Base-by-base conservation (phyloP, 2,329 filamentous ascomycete genomes). In the Arthrobotrys conoides region DNA sequence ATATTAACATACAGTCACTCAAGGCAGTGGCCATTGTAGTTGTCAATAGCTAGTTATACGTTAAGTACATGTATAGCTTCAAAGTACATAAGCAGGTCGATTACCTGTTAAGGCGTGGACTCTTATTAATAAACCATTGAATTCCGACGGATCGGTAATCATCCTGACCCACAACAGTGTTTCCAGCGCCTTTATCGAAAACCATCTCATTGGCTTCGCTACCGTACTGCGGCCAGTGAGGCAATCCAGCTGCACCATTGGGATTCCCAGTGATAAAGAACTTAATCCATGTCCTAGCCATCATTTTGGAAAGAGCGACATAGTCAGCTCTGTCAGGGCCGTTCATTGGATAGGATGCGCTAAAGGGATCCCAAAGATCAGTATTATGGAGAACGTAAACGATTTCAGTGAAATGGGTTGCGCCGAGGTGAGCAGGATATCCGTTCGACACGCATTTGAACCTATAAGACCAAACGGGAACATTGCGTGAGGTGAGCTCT, bases 391-490 rank as follows among this genome's bases (percentile, higher is more conserved):
- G 84, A 48, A 83, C 79, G 18, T 85, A 83, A 5, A 84, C 82
- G 0, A 85, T 85, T 49, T 83, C 84, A 14, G 76, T 85, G 82
- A 90, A 90, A 82, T 90, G 89, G 0, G 86, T 86, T 0, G 86
- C 87, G 0, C 87, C 87, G 0, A 84, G 82, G 0, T 84, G 82
- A 9, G 84, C 83, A 0, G 85, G 83, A 0, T 87, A 81, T 9
- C 88, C 87, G 4, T 85, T 85, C 0, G 87, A 84, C 9, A 87
- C 83, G 8, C 88, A 88, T 81, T 91, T 89, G 85, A 91, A 91
- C 57, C 88, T 87, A 83, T 90, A 91, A 81, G 87, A 88, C 84
- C 89, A 91, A 10, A 88, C 88, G 4, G 87, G 84, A 0, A 88
- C 81, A 14, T 84, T 84, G 41, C 85, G 83, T 5, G 84, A 84